Percentiles rank a stretch among this genome's conserved stretches.
phyloP scores from a whole-genome alignment of 2,329 filamentous ascomycete genomes.

The Talaromyces sp. region DNA sequence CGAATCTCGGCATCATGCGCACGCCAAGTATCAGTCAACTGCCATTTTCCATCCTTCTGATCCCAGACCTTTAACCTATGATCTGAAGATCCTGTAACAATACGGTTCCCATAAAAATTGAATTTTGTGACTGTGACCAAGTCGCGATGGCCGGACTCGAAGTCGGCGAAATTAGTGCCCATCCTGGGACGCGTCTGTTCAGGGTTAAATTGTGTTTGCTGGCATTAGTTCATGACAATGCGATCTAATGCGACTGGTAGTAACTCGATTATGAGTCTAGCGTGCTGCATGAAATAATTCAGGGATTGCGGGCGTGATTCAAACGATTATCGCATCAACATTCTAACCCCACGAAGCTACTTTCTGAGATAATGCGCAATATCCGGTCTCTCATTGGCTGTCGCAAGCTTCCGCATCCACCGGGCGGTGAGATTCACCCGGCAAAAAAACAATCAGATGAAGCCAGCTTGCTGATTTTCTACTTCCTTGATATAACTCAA shows the following conservation, averaged over 20 bases:
- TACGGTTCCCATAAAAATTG: conserved; percentile 87
- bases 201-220: neutral
- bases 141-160: conserved; percentile 49
- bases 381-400: conserved; percentile 3
- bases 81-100: conserved; percentile 85
- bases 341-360: conserved; percentile 5
- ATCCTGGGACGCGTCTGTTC: conserved; percentile 20
- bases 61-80: conserved; percentile 91
- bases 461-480: conserved; percentile 27
- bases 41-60: conserved; percentile 68
- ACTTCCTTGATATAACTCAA: conserved; percentile 6
- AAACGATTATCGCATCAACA: neutral
- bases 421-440: conserved; percentile 23
- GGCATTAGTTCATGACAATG: neutral
- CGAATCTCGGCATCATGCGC: conserved; percentile 87
- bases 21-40: conserved; percentile 77
- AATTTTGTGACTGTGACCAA: conserved; percentile 80
- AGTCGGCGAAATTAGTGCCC: conserved; percentile 37
- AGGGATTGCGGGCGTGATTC: neutral
- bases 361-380: conserved; percentile 12
- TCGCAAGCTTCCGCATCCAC: neutral
- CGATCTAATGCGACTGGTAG: neutral
- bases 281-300: neutral
- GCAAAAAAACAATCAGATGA: conserved; percentile 18
- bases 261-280: neutral